These are phyloP conservation scores for Ascochyta koolunga DNA, from an alignment of 2,329 filamentous ascomycete genomes.

Conservation along the genomic window DNA sequence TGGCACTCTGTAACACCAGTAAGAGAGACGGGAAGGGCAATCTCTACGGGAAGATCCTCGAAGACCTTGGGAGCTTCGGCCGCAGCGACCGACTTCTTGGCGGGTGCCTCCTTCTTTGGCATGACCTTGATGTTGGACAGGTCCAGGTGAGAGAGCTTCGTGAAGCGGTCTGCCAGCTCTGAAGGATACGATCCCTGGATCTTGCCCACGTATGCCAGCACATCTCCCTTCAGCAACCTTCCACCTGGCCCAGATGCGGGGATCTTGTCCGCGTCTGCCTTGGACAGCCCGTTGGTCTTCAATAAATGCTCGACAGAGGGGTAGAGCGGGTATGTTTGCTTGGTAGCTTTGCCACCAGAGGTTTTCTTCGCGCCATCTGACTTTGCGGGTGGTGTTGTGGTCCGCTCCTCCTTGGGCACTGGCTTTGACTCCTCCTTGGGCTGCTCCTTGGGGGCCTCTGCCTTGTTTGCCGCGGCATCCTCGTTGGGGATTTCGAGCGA, in stretches of 20 bases:
- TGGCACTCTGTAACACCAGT: conserved; percentile 79
- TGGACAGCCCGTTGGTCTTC: conserved; percentile 76
- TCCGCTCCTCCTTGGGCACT: conserved; percentile 44
- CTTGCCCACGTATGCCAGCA: conserved; percentile 84
- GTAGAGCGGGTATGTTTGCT: conserved; percentile 74
- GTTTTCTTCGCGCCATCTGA: conserved; percentile 34
- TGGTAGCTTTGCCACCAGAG: conserved; percentile 57
- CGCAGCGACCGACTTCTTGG: conserved; percentile 53
- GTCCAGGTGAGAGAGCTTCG: conserved; percentile 82
- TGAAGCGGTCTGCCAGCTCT: conserved; percentile 72
- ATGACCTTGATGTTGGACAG: conserved; percentile 93
- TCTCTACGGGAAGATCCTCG: conserved; percentile 58
- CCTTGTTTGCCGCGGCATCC: conserved; percentile 54
- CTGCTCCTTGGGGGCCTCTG: conserved; percentile 43
- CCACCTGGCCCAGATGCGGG: conserved; percentile 86
- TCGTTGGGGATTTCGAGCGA: conserved; percentile 77
- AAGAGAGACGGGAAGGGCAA: conserved; percentile 80
- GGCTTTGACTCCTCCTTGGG: conserved; percentile 30
- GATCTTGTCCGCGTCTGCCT: conserved; percentile 79
- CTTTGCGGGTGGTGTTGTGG: conserved; percentile 39
- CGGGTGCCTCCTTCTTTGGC: conserved; percentile 50
- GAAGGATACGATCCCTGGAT: conserved; percentile 76
- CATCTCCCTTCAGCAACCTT: conserved; percentile 91
- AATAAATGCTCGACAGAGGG: conserved; percentile 86
- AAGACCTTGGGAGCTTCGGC: conserved; percentile 48